Evolutionary conservation across 805 yeast genomes (phyloP).

Genomic region (Wickerhamomyces rabaulensis): DNA sequence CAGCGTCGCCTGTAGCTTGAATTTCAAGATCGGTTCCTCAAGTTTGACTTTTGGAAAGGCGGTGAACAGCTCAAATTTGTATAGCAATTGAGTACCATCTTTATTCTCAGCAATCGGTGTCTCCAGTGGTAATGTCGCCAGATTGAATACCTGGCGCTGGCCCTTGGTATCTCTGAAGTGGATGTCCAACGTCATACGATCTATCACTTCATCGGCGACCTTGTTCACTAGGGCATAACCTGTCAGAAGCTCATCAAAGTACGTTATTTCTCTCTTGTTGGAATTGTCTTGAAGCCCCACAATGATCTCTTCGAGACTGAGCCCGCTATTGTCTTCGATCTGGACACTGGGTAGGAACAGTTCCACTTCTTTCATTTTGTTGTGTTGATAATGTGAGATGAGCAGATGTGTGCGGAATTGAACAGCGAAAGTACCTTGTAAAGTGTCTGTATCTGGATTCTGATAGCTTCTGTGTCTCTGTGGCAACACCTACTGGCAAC

Average conservation of each 20-base stretch:
- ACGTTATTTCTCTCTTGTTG: not conserved
- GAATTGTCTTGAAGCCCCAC: not conserved
- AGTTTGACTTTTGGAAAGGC: constrained; percentile 21
- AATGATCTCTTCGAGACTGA: not conserved
- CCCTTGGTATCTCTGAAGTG: not conserved
- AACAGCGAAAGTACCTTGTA: too few relatives aligned
- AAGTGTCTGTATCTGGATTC: too few relatives aligned
- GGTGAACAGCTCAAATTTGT: constrained; percentile 11
- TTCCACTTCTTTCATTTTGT: not conserved
- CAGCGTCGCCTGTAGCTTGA: constrained; percentile 6
- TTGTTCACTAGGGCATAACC: constrained; percentile 9
- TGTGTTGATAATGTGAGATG: not conserved
- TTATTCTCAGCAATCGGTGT: not conserved
- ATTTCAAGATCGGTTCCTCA: constrained; percentile 12
- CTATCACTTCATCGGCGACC: not conserved
- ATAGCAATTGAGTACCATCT: constrained; percentile 1
- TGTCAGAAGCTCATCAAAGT: constrained; percentile 11
- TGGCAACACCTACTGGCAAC: not conserved
- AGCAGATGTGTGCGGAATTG: not conserved
- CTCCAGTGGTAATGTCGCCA: not conserved
- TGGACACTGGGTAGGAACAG: not conserved
- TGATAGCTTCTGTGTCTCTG: not conserved
- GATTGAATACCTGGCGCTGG: not conserved
- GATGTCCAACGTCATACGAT: constrained; percentile 1
- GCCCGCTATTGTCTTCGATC: not conserved